Base-by-base conservation (phyloP, 768 basidiomycete species). In the Saitozyma sp. region DNA sequence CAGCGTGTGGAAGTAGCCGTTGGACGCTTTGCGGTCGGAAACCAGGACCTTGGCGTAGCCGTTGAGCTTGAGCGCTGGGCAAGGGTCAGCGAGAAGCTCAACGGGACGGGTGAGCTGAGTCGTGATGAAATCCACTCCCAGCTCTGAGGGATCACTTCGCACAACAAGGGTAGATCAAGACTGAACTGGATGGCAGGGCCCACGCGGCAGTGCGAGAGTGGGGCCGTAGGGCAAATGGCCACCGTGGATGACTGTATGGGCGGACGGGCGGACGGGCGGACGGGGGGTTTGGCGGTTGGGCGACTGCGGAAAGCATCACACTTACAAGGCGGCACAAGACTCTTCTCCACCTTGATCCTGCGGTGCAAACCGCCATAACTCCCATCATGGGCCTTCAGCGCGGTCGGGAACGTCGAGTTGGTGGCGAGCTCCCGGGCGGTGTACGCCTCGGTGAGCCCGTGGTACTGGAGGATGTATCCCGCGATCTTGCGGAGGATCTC, bases 401-500 rank as follows among this genome's bases (percentile, higher is more conserved):
- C 73, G 19, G 78, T 78, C 8, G 84, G 80, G 56, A 83, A 83
- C 0, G 87, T 88, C 6, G 82, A 82, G 73, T 87, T 86, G 67
- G 81, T 78, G 9, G 82, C 81, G 17, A 88, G 81, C 11, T 81
- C 80, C 13, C 65, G 59, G 0, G 78, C 72, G 59, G 81, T 77
- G 62, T 77, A 77, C 56, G 77, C 78, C 58, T 75, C 66, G 37
- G 84, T 83, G 9, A 89, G 76, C 50, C 84, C 83, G 72, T 86
- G 86, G 75, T 87, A 89, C 19, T 82, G 80, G 17, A 87, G 76
- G 39, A 88, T 82, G 48, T 83, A 83, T 14, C 80, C 82, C 38
- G 87, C 68, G 62, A 88, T 82, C 56, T 81, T 80, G 66, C 85
- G 85, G 70, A 89, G 76, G 51, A 84, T 82, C 72, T 86, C 84